Evolutionary conservation across 1,284 basidiomycete species (phyloP).

Genomic region (Tilletiopsis washingtonensis): DNA sequence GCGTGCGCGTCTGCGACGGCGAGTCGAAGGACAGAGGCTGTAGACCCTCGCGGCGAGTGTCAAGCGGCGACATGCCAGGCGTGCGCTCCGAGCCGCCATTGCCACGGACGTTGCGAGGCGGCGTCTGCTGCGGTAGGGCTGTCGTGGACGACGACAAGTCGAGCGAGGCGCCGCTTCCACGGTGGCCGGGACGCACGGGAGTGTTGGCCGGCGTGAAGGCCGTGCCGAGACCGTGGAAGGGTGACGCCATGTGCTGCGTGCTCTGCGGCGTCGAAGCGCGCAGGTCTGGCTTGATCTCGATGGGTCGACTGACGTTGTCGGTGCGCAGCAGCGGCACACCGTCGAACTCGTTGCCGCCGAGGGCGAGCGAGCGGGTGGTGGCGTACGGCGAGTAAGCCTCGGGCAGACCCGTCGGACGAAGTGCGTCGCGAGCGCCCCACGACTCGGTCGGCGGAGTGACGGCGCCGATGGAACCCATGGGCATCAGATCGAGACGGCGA

Average conservation of each 20-base stretch:
- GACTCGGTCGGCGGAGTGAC: no score
- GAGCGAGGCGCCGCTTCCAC: background rate
- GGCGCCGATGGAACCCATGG: conserved; percentile 1
- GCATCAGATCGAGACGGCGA: background rate
- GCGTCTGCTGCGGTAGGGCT: no score
- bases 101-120: no score
- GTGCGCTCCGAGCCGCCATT: background rate
- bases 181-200: background rate
- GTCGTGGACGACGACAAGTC: no score
- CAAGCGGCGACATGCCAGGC: background rate
- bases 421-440: background rate
- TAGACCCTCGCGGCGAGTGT: background rate
- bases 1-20: background rate
- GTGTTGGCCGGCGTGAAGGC: background rate
- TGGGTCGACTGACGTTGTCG: background rate
- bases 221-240: no score
- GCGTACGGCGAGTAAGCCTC: no score
- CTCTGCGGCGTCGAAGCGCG: background rate
- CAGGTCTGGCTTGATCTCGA: conserved; percentile 5
- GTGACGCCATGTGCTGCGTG: background rate
- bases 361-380: background rate
- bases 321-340: background rate
- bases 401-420: no score
- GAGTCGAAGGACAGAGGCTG: background rate
- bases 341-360: background rate